Conservation (phyloP, 257 asterid genomes). For the Avicennia marina region DNA sequence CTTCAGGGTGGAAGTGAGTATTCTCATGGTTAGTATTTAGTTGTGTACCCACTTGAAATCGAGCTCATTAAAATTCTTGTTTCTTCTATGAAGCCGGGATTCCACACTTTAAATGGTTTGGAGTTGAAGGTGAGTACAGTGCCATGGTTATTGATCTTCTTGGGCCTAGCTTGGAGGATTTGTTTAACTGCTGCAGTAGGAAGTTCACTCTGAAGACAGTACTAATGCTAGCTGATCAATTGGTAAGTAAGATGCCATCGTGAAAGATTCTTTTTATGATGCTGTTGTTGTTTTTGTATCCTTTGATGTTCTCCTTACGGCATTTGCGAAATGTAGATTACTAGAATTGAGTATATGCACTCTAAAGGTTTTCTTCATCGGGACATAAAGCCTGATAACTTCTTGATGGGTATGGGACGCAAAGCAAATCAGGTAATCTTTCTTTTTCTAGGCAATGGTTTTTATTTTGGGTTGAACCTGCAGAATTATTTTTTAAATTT, state of each 20-base stretch:
- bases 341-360: conserved; percentile 80
- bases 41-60: not conserved
- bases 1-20: conserved; percentile 94
- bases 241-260: conserved; percentile 43
- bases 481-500: not conserved
- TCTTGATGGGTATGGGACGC: conserved; percentile 90
- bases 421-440: conserved; percentile 82
- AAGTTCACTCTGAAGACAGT: conserved; percentile 77
- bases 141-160: conserved; percentile 90
- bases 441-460: not conserved
- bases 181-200: conserved; percentile 80
- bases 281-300: not conserved
- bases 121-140: conserved; percentile 85
- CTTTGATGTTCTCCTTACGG: conserved; percentile 10
- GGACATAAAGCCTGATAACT: conserved; percentile 90
- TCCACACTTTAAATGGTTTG: conserved; percentile 85
- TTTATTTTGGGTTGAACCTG: not conserved
- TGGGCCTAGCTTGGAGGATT: conserved; percentile 86
- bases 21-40: conserved; percentile 8
- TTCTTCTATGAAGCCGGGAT: conserved; percentile 60
- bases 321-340: conserved; percentile 36
- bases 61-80: conserved; percentile 12
- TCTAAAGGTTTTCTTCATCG: conserved; percentile 94
- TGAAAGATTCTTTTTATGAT: not conserved
- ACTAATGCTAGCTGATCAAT: conserved; percentile 86